phyloP scores from a whole-genome alignment of 495 filamentous ascomycete species.

The Thozetella sp. region DNA sequence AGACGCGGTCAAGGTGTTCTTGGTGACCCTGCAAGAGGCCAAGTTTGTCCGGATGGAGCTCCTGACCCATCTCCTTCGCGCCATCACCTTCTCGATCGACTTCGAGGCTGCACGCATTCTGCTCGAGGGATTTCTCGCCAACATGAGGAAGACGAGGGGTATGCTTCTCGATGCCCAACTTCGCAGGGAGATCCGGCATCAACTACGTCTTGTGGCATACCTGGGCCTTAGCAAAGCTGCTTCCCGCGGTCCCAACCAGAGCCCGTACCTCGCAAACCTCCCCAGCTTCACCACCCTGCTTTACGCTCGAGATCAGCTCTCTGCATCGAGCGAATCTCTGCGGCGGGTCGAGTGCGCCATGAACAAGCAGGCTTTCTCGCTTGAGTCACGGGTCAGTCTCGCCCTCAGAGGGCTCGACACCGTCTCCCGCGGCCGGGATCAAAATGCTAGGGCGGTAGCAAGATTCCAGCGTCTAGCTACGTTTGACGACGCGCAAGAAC shows the following conservation, averaged over 20 bases:
- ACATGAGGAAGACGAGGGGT: conserved; percentile 15
- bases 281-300: too few species aligned
- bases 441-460: background rate
- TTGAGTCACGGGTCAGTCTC: too few species aligned
- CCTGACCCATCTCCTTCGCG: conserved; percentile 29
- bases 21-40: conserved; percentile 27
- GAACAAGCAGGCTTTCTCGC: too few species aligned
- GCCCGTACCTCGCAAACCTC: background rate
- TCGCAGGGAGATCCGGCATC: background rate
- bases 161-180: conserved; percentile 11
- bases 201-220: background rate
- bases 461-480: background rate
- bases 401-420: too few species aligned
- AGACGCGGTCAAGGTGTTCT: conserved; percentile 32
- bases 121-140: conserved; percentile 23
- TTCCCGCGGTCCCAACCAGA: background rate
- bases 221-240: background rate
- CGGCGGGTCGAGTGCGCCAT: too few species aligned
- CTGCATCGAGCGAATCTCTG: too few species aligned
- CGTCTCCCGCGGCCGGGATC: too few species aligned
- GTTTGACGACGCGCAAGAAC: background rate
- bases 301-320: too few species aligned
- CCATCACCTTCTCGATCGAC: conserved; percentile 26
- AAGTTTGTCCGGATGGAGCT: conserved; percentile 19
- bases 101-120: conserved; percentile 21